Evolutionary conservation across 495 filamentous ascomycete species (phyloP).

Genomic region (Penicillium coffeae): DNA sequence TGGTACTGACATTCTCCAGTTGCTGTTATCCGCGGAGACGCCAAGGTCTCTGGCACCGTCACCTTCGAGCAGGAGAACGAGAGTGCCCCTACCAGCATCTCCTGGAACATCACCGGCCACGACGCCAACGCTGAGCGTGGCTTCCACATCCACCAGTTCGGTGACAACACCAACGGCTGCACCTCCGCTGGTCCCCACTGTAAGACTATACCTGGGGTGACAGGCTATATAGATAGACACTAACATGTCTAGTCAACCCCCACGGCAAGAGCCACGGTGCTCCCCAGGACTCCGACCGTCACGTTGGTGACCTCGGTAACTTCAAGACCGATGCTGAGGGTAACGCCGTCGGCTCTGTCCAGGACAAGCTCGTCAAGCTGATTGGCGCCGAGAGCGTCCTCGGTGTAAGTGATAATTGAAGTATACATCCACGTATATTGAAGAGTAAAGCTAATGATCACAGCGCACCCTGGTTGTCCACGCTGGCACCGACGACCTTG

Average conservation of each 20-base stretch:
- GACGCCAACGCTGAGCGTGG: slow-evolving; percentile 94
- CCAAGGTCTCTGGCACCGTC: slow-evolving; percentile 85
- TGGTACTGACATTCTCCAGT: slow-evolving; percentile 50
- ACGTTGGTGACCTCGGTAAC: slow-evolving; percentile 97
- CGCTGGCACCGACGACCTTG: slow-evolving; percentile 91
- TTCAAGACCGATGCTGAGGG: slow-evolving; percentile 90
- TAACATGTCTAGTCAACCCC: slow-evolving; percentile 74
- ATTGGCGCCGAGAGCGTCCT: slow-evolving; percentile 94
- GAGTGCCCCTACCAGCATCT: slow-evolving; percentile 73
- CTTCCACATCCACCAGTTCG: slow-evolving; percentile 97
- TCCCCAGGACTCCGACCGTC: slow-evolving; percentile 74
- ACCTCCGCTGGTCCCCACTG: slow-evolving; percentile 96
- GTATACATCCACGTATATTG: background rate
- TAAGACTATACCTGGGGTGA: slow-evolving; percentile 53
- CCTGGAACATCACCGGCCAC: slow-evolving; percentile 88
- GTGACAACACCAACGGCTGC: slow-evolving; percentile 99
- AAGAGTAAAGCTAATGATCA: slow-evolving; percentile 3
- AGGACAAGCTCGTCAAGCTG: slow-evolving; percentile 83
- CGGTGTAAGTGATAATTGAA: slow-evolving; percentile 60
- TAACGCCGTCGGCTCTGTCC: slow-evolving; percentile 70
- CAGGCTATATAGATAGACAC: too few species aligned
- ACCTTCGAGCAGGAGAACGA: slow-evolving; percentile 90
- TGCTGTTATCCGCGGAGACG: slow-evolving; percentile 94
- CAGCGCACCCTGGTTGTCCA: slow-evolving; percentile 95
- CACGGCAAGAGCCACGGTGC: slow-evolving; percentile 86